phyloP scores from a whole-genome alignment of 768 basidiomycete species.

The Leccinum uliginosum region DNA sequence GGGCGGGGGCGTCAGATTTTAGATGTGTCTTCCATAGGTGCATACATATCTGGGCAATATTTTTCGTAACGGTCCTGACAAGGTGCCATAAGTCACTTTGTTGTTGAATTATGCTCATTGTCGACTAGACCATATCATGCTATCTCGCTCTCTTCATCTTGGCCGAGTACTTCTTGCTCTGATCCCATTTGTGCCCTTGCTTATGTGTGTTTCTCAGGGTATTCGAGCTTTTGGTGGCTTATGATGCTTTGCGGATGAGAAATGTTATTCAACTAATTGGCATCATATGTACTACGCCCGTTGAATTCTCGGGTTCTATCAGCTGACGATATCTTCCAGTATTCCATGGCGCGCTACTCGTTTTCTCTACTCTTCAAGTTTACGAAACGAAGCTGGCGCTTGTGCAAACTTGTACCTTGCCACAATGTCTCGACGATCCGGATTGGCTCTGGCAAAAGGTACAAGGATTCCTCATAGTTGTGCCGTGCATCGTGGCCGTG shows the following conservation, averaged over 20 bases:
- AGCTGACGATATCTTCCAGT: conserved; percentile 29
- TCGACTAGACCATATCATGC: conserved; percentile 66
- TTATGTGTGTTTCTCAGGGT: conserved; percentile 41
- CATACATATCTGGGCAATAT: conserved; percentile 29
- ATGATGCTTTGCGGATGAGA: conserved; percentile 75
- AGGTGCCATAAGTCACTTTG: conserved; percentile 34
- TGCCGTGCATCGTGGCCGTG: conserved; percentile 62
- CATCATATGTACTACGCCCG: conserved; percentile 51
- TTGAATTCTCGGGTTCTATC: not conserved
- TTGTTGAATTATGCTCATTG: conserved; percentile 10
- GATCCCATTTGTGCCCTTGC: not conserved
- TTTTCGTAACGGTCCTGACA: conserved; percentile 39
- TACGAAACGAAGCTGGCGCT: conserved; percentile 68
- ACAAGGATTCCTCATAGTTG: conserved; percentile 64
- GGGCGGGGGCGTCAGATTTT: not conserved
- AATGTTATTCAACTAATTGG: conserved; percentile 78
- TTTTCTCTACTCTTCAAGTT: conserved; percentile 73
- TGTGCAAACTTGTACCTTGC: conserved; percentile 23
- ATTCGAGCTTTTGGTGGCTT: conserved; percentile 76
- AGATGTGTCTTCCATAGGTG: conserved; percentile 39
- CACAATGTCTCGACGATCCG: conserved; percentile 45
- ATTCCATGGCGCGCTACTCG: conserved; percentile 71
- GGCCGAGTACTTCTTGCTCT: conserved; percentile 55
- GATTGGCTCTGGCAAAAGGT: conserved; percentile 58
- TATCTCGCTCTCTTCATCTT: conserved; percentile 81